These are phyloP conservation scores for Flaveria bidentis DNA, from an alignment of 129 eudicot genomes.

Conservation along the genomic window DNA sequence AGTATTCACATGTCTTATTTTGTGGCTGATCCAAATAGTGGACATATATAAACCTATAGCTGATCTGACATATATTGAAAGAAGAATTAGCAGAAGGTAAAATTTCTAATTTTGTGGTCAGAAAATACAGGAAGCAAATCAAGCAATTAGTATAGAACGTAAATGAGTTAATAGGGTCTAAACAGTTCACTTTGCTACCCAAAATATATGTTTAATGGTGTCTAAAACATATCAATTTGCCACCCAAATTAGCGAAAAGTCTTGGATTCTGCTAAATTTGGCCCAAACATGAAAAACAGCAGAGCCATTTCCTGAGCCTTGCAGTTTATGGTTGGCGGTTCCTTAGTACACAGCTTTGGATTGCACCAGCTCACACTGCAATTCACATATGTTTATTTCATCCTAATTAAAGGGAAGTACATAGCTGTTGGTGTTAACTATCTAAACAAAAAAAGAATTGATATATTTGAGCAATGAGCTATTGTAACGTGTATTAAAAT, in stretches of 20 bases:
- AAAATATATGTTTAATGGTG: not conserved
- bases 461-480: not conserved
- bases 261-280: not conserved
- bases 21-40: no score
- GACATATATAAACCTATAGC: not conserved
- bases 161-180: not conserved
- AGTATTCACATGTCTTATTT: no score
- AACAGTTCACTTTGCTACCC: not conserved
- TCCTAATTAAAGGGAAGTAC: not conserved
- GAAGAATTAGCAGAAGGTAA: not conserved
- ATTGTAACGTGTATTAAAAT: not conserved
- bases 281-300: not conserved
- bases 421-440: not conserved
- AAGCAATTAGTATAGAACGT: not conserved
- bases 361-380: constrained; percentile 1
- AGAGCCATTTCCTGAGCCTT: not conserved
- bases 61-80: not conserved
- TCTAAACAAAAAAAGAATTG: not conserved
- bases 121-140: not conserved
- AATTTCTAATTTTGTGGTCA: not conserved
- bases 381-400: not conserved
- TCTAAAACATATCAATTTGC: constrained; percentile 2
- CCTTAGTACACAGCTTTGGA: not conserved
- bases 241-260: not conserved
- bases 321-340: not conserved